Evolutionary conservation across 768 basidiomycete genomes (phyloP), one percentile per base, ranked within the genome.

Genomic region (Hydnomerulius pinastri): DNA sequence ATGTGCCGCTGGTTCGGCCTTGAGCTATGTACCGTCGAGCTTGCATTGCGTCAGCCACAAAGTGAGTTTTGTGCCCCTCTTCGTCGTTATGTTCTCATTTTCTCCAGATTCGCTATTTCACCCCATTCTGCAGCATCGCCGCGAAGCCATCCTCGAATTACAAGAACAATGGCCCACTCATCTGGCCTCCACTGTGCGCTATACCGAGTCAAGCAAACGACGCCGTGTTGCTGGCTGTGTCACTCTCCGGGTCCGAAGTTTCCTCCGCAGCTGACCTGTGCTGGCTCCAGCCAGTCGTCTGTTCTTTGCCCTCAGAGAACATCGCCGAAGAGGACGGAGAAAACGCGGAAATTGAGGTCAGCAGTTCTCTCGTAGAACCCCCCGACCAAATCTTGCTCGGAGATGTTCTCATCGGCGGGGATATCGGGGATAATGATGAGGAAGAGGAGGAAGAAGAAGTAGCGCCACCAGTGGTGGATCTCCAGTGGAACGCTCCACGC

Each of bases 1-100:
- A 52, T 76, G 0, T 70, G 66, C 21, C 37, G 49, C 0, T 76
- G 73, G 72, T 73, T 65, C 46, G 56, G 63, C 0, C 32, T 48
- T 3, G 70, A 75, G 43, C 43, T 74, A 0, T 28, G 43, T 0
- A 58, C 63, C 0, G 44, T 72, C 1, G 65, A 64, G 20, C 49
- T 55, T 25, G 20, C 59, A 24, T 18, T 62, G 13, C 20, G 28
- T 1, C 29, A 13, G 15, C 36, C 61, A 6, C 18, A 29, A 13
- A 45, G 61, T 62, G n/a, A n/a, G n/a, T n/a, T n/a, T n/a, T n/a
- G n/a, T n/a, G n/a, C n/a, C n/a, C n/a, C n/a, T n/a, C n/a, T n/a
- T n/a, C n/a, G n/a, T n/a, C n/a, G n/a, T 12, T 15, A 33, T 17
- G 27, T 23, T 29, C 17, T 28, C 3, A 43, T 17, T 17, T 10